Percentiles rank a stretch among this genome's conserved stretches.
These are phyloP conservation scores for Chaetomium globosum DNA, from an alignment of 2,329 filamentous ascomycete genomes.

Conservation along the genomic window DNA sequence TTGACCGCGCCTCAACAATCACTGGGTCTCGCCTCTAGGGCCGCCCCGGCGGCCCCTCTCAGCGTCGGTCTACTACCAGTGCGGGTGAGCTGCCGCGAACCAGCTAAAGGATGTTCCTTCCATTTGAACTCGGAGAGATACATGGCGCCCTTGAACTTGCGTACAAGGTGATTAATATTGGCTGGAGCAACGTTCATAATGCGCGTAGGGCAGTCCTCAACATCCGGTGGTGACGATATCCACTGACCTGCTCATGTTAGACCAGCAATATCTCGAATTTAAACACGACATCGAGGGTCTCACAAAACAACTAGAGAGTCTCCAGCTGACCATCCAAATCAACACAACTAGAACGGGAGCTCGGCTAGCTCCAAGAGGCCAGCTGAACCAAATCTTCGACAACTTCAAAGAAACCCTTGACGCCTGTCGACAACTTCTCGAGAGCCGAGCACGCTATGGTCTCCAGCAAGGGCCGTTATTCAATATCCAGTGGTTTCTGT, in stretches of 20 bases:
- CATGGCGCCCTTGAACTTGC: conserved; percentile 17
- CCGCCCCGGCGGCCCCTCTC: background rate
- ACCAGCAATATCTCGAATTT: conserved; percentile 24
- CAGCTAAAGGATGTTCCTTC: conserved; percentile 15
- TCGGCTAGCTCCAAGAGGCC: background rate
- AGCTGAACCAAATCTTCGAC: conserved; percentile 12
- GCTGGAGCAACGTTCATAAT: conserved; percentile 18
- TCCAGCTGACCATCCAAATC: conserved; percentile 1
- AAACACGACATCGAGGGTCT: conserved; percentile 18
- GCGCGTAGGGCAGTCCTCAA: background rate
- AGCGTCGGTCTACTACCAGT: background rate
- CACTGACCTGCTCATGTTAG: background rate
- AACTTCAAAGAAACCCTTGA: conserved; percentile 24
- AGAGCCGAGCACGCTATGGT: conserved; percentile 4
- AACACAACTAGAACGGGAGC: background rate
- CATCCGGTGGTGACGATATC: background rate
- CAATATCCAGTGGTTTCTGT: conserved; percentile 27
- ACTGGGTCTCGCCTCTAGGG: background rate
- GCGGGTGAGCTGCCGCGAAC: background rate
- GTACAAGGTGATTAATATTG: conserved; percentile 21
- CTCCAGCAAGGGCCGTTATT: conserved; percentile 7
- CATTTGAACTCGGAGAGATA: conserved; percentile 24
- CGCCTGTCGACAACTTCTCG: conserved; percentile 21
- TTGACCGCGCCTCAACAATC: background rate
- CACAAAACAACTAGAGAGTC: conserved; percentile 1